A percentile compares a stretch with the other conserved stretches of the same genome.
Evolutionary conservation across 1,284 basidiomycete species (phyloP).

Genomic region (Apiotrichum gamsii): DNA sequence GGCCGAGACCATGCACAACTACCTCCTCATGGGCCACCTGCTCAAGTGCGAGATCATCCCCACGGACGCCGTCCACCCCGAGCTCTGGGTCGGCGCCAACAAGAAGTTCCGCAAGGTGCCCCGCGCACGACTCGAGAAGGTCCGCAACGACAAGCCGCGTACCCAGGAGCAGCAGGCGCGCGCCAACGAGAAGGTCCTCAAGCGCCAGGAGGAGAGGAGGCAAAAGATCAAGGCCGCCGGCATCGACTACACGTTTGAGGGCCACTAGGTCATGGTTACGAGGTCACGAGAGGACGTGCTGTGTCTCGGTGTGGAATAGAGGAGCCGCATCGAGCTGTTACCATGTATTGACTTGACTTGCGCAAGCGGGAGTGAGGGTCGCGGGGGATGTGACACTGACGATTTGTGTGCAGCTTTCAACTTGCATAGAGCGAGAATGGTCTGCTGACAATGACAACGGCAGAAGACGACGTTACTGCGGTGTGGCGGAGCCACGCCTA

Average conservation of each 20-base stretch:
- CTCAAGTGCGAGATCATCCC: slow-evolving; percentile 79
- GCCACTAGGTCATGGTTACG: slow-evolving; percentile 24
- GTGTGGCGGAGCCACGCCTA: too few relatives aligned
- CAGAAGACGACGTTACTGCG: too few relatives aligned
- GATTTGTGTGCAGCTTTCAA: too few relatives aligned
- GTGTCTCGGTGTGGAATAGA: not conserved
- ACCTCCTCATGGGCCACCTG: slow-evolving; percentile 88
- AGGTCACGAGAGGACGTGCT: not conserved
- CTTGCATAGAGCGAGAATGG: too few relatives aligned
- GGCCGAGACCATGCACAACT: slow-evolving; percentile 98
- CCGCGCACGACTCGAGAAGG: slow-evolving; percentile 61
- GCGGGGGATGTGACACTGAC: too few relatives aligned
- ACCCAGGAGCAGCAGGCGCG: slow-evolving; percentile 63
- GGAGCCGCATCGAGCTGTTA: not conserved
- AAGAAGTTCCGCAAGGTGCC: slow-evolving; percentile 80
- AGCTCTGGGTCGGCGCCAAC: slow-evolving; percentile 96
- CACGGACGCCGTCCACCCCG: slow-evolving; percentile 80
- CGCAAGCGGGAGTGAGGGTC: too few relatives aligned
- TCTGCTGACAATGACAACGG: too few relatives aligned
- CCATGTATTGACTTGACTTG: not conserved
- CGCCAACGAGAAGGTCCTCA: slow-evolving; percentile 65
- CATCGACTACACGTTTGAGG: slow-evolving; percentile 82
- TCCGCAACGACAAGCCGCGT: slow-evolving; percentile 74
- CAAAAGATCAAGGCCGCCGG: slow-evolving; percentile 72
- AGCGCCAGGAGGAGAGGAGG: slow-evolving; percentile 70